These are phyloP conservation scores for Climacium dendroides DNA, from an alignment of 225 moss, liverwort and hornwort genomes.

Conservation along the genomic window DNA sequence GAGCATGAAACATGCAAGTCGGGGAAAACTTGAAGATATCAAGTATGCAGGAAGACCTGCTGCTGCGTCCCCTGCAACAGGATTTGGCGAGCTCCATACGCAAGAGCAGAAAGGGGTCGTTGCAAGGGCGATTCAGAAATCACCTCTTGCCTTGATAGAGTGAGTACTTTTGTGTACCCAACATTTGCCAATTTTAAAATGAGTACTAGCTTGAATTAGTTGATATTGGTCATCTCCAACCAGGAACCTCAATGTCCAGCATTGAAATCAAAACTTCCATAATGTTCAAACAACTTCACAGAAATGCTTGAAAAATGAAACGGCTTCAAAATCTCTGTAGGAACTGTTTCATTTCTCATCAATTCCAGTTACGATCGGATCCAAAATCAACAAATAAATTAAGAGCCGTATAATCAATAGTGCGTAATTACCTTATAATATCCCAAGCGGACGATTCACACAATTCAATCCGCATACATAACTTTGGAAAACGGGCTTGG, in stretches of 20 bases:
- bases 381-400: not conserved
- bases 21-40: slow-evolving; percentile 56
- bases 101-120: slow-evolving; percentile 69
- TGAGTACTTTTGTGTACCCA: not conserved
- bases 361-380: not conserved
- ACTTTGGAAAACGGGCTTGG: not conserved
- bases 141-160: slow-evolving; percentile 9
- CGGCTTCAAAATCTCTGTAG: not conserved
- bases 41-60: slow-evolving; percentile 70
- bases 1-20: slow-evolving; percentile 19
- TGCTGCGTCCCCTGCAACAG: slow-evolving; percentile 75
- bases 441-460: not conserved
- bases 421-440: not conserved
- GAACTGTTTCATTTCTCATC: not conserved
- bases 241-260: not conserved
- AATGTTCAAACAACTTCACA: not conserved
- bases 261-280: not conserved
- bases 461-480: not conserved
- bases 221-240: not conserved
- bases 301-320: not conserved
- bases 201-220: not conserved
- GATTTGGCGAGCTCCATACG: slow-evolving; percentile 59
- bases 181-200: not conserved
- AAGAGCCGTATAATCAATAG: not conserved
- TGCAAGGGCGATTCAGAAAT: slow-evolving; percentile 39